phyloP scores from a whole-genome alignment of 2,329 filamentous ascomycete genomes.

The Cladobotryum mycophilum region DNA sequence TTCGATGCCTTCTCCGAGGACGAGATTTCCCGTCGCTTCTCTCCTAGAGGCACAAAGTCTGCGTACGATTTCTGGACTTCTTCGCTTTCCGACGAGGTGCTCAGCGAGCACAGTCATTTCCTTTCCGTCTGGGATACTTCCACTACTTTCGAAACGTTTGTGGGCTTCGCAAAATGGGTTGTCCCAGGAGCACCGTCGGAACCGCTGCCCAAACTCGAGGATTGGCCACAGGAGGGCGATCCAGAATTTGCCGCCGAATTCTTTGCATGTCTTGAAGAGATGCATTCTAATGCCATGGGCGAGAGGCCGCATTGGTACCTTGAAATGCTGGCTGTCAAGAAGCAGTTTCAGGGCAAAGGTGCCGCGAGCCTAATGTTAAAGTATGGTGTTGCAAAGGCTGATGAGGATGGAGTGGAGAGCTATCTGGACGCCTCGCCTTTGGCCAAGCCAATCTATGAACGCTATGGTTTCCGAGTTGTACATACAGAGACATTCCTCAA shows the following conservation, averaged over 20 bases:
- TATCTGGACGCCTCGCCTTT: constrained; percentile 5
- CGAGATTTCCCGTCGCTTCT: constrained; percentile 2
- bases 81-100: constrained; percentile 1
- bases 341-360: constrained; percentile 2
- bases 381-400: constrained; percentile 2
- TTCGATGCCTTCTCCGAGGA: constrained; percentile 9
- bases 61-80: constrained; percentile 4
- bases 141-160: background rate
- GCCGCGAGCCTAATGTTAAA: constrained; percentile 7
- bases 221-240: constrained; percentile 6
- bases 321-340: constrained; percentile 3
- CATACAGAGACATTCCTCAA: constrained; percentile 1
- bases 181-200: background rate
- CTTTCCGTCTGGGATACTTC: constrained; percentile 4
- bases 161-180: constrained; percentile 7
- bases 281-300: constrained; percentile 6
- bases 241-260: constrained; percentile 4
- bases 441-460: constrained; percentile 6
- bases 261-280: constrained; percentile 3
- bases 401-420: constrained; percentile 6
- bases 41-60: constrained; percentile 2
- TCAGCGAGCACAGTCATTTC: constrained; percentile 1
- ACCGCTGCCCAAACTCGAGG: background rate
- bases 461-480: constrained; percentile 5
- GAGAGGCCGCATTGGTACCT: constrained; percentile 8